phyloP scores from a whole-genome alignment of 306 rosid species.

The Castanea sativa region DNA sequence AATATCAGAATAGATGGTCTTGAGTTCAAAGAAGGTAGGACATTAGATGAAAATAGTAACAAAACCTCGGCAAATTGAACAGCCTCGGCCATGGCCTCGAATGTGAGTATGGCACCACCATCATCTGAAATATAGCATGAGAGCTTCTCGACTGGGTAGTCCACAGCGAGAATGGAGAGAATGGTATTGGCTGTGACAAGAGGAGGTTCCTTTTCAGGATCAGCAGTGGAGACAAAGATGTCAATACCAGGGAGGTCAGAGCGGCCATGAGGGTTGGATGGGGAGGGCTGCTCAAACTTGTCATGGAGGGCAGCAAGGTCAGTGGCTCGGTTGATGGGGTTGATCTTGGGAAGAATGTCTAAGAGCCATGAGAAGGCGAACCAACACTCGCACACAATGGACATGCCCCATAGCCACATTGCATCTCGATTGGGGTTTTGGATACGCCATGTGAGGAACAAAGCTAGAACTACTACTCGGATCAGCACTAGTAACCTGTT shows the following conservation, averaged over 20 bases:
- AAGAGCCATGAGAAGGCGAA: conserved; percentile 82
- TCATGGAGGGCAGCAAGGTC: conserved; percentile 64
- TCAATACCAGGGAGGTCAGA: conserved; percentile 81
- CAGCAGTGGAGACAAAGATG: conserved; percentile 73
- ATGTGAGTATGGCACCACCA: conserved; percentile 87
- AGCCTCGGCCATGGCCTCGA: conserved; percentile 92
- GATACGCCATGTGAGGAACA: conserved; percentile 60
- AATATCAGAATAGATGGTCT: no score
- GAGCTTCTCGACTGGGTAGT: conserved; percentile 69
- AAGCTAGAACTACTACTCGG: conserved; percentile 40
- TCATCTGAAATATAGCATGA: conserved; percentile 78
- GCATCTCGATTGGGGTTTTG: conserved; percentile 73
- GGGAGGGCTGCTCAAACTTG: conserved; percentile 61
- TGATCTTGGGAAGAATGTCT: conserved; percentile 67
- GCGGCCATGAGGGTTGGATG: conserved; percentile 55
- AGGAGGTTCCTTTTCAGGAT: conserved; percentile 83
- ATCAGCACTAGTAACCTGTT: conserved; percentile 53
- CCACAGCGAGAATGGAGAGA: conserved; percentile 68
- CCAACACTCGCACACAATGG: conserved; percentile 85
- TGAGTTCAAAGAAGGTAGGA: no score
- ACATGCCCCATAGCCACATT: conserved; percentile 82
- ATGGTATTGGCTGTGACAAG: conserved; percentile 84
- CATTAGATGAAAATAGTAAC: background rate
- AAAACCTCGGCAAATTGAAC: conserved; percentile 74
- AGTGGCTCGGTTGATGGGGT: conserved; percentile 78